Evolutionary conservation across 768 basidiomycete species (phyloP), one percentile per base, ranked within the genome.

Genomic region (Rhodocollybia butyracea): DNA sequence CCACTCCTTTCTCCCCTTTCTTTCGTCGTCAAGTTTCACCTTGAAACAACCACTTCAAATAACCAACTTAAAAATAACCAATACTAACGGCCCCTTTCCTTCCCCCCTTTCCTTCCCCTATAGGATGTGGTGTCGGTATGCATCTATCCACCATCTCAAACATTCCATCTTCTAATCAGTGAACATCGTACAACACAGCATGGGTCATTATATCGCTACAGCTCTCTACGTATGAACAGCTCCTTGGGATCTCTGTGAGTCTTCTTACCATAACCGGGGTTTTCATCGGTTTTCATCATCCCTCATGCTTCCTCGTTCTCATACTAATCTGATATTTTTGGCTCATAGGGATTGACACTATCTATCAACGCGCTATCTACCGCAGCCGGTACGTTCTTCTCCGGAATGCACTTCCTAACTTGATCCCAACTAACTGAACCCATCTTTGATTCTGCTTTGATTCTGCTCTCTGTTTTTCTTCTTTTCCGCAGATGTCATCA

Each of bases 361-460:
- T 46, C 59, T 8, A 58, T 60, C 45, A 60, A 60, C 46, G 57
- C 57, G 13, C 27, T 60, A 19, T 46, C 50, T 10, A 46, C 54
- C 15, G 45, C 53, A 31, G 48, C 48, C 34, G 48, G 48, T 38
- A 19, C 15, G 46, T 31, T 21, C 19, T 34, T 22, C 7, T 48
- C 22, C 12, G 7, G 29, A 15, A 2, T 2, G 21, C 17, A 11
- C 43, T 27, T 12, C 15, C 11, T 42, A 3, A 45, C 10, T 10
- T 12, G 43, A 45, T 21, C n/a, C n/a, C n/a, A n/a, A n/a, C n/a
- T n/a, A n/a, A n/a, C n/a, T n/a, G n/a, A n/a, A n/a, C n/a, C 34
- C 17, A 17, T 36, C 7, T 17, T 17, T 8, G 34, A 36, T 36
- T 36, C 8, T 36, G 34, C 34, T 7, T 36, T 8, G 7, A 17